A percentile compares a stretch with the other conserved stretches of the same genome.
These are phyloP conservation scores for Lasiodiplodia sp. DNA, from an alignment of 2,329 filamentous ascomycete genomes.

Conservation along the genomic window DNA sequence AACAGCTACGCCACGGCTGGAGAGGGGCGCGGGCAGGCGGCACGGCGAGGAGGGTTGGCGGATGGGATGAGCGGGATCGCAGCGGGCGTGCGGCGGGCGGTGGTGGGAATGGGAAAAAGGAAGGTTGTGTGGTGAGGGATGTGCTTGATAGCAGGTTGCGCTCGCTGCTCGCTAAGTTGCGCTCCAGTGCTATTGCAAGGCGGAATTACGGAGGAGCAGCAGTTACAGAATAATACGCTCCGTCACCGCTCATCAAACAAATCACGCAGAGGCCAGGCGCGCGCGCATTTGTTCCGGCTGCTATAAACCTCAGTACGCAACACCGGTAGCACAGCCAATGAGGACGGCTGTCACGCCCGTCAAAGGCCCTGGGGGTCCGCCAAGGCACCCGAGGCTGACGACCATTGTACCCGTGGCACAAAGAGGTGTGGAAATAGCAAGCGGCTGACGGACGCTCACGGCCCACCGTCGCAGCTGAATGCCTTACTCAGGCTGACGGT, in stretches of 20 bases:
- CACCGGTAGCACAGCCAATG: constrained; percentile 14
- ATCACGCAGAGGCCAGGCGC: constrained; percentile 26
- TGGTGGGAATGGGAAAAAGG: constrained; percentile 21
- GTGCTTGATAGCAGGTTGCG: constrained; percentile 30
- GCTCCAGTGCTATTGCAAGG: constrained; percentile 27
- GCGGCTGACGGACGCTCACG: constrained; percentile 14
- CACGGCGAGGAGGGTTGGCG: constrained; percentile 14
- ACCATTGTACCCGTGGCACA: constrained; percentile 26
- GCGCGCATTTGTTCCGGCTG: constrained; percentile 28
- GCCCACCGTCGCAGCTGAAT: neutral
- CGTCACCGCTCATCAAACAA: constrained; percentile 29
- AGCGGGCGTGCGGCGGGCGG: constrained; percentile 15
- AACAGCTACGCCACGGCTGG: constrained; percentile 21
- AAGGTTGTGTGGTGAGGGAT: constrained; percentile 28
- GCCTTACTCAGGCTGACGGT: constrained; percentile 20
- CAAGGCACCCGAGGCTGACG: constrained; percentile 29
- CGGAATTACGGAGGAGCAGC: constrained; percentile 29
- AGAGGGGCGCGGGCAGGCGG: constrained; percentile 25
- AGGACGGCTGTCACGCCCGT: constrained; percentile 10
- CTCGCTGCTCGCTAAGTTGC: constrained; percentile 25
- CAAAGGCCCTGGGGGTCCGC: constrained; percentile 11
- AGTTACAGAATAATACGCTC: constrained; percentile 29
- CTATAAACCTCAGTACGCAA: constrained; percentile 23
- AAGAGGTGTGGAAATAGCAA: constrained; percentile 20
- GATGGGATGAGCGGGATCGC: constrained; percentile 26